Evolutionary conservation across 371 early-diverging fungal genomes (phyloP).

Genomic region (Apophysomyces variabilis): DNA sequence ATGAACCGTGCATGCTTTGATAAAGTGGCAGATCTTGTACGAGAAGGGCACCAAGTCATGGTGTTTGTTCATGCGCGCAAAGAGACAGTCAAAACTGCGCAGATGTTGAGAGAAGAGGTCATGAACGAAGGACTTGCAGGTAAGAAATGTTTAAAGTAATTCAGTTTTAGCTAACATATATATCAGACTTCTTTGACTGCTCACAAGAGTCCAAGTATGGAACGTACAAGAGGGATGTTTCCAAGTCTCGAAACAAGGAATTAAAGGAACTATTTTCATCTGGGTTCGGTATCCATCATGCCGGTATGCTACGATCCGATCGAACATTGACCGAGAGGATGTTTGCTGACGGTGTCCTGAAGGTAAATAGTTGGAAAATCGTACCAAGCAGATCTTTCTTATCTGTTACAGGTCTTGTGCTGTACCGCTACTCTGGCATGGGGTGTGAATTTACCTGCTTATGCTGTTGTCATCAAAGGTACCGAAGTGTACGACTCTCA

Average conservation of each 20-base stretch:
- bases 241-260: constrained; percentile 82
- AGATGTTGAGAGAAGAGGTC: constrained; percentile 81
- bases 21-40: constrained; percentile 76
- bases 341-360: constrained; percentile 91
- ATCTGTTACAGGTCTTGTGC: constrained; percentile 72
- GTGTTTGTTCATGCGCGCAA: constrained; percentile 98
- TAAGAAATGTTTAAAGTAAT: constrained; percentile 21
- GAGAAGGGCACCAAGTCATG: constrained; percentile 95
- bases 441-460: constrained; percentile 99
- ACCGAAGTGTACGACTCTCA: constrained; percentile 96
- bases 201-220: constrained; percentile 35
- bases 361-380: constrained; percentile 28
- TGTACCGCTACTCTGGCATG: constrained; percentile 99
- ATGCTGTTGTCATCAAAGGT: constrained; percentile 98
- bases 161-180: not conserved
- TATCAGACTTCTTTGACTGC: constrained; percentile 48
- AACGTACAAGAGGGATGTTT: constrained; percentile 42
- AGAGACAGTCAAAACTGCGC: constrained; percentile 94
- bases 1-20: constrained; percentile 90
- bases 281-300: constrained; percentile 98
- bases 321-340: constrained; percentile 88
- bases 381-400: constrained; percentile 5
- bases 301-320: constrained; percentile 94
- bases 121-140: constrained; percentile 58
- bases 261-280: constrained; percentile 79